A percentile compares a stretch with the other conserved stretches of the same genome.
phyloP scores from a whole-genome alignment of 305 asterid species.

The Rubia occidens region DNA sequence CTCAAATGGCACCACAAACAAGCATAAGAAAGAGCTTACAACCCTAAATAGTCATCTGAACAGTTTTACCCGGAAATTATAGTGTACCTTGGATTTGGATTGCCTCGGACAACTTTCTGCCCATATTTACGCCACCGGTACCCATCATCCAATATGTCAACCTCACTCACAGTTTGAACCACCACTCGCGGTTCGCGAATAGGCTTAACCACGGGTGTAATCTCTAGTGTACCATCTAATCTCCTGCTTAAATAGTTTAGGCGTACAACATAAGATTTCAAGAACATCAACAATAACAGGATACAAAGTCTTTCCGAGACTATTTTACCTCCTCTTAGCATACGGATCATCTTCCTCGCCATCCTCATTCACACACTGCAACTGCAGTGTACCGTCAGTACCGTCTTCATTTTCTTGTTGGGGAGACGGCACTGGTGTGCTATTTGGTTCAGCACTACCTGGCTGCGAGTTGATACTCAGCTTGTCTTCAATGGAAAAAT shows the following conservation, averaged over 20 bases:
- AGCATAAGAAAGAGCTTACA: not conserved
- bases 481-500: slow-evolving; percentile 43
- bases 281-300: slow-evolving; percentile 6
- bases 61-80: not conserved
- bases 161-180: slow-evolving; percentile 95
- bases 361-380: slow-evolving; percentile 49
- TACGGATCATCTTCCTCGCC: slow-evolving; percentile 66
- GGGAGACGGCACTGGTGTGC: slow-evolving; percentile 54
- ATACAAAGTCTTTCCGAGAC: slow-evolving; percentile 12
- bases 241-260: slow-evolving; percentile 43
- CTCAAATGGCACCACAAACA: not conserved
- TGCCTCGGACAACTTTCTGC: slow-evolving; percentile 95
- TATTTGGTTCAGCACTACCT: slow-evolving; percentile 39
- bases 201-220: slow-evolving; percentile 72
- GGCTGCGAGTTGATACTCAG: slow-evolving; percentile 28
- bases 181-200: slow-evolving; percentile 92
- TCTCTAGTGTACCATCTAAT: slow-evolving; percentile 60
- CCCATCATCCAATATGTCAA: slow-evolving; percentile 93
- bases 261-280: slow-evolving; percentile 8
- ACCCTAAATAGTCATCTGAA: not conserved
- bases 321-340: slow-evolving; percentile 59
- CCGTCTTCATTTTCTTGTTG: slow-evolving; percentile 59
- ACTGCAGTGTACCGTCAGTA: slow-evolving; percentile 43
- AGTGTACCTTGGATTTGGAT: slow-evolving; percentile 91
- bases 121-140: slow-evolving; percentile 99